Base-by-base conservation (phyloP, 768 basidiomycete species). In the Rhizopogon roseolus region DNA sequence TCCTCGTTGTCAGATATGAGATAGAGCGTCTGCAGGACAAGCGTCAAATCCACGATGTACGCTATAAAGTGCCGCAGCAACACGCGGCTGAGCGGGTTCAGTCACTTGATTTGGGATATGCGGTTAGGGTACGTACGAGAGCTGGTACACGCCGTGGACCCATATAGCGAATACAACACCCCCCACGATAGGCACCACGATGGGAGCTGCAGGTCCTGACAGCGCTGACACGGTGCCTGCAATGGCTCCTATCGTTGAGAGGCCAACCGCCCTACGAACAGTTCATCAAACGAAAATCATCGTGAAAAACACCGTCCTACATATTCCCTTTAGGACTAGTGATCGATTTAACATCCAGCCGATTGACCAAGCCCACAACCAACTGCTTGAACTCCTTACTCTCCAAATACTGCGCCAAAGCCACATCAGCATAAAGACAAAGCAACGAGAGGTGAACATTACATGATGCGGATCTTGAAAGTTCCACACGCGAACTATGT, bases 21-120 rank as follows among this genome's bases (percentile, higher is more conserved):
- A n/a, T 60, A 66, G 5, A 66, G 46, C 8, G 46, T 58, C 17
- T 66, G 63, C 53, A 66, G 54, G 22, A 66, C 52, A n/a, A 64
- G 53, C 0, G 62, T 66, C 2, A 66, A 29, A 48, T 66, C 62
- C 27, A 64, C 51, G 19, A 66, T 66, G 53, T 66, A 66, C 11
- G 55, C 53, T 46, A 66, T 65, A 7, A 65, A 56, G 43, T 48
- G 54, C 22, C 52, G 61, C 10, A 57, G 49, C 22, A 55, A 54
- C 27, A 37, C 9, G 6, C 25, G 41, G 27, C 56, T 50, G 28
- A 34, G n/a, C 8, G 52, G 4, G 6, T 19, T 16, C 8, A 17
- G 43, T 45, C 4, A 13, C n/a, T 13, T 5, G 17, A 7, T 37
- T 9, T 50, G 27, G 0, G 8, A 29, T 3, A 25, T 32, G 29